phyloP scores from a whole-genome alignment of 805 yeast genomes.

The Metschnikowia cubensis region DNA sequence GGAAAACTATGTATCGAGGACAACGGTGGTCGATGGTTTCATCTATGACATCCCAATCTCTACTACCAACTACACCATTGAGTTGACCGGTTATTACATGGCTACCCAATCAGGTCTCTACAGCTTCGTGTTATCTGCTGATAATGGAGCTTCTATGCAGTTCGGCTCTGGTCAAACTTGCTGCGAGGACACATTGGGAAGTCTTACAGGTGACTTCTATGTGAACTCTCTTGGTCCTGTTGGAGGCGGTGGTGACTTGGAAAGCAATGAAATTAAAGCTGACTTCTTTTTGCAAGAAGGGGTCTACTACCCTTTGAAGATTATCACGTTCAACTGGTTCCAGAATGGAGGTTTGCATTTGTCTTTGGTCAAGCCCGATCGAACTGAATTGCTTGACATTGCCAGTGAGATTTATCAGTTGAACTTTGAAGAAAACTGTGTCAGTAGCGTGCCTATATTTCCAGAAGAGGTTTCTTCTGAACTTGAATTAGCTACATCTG shows the following conservation, averaged over 20 bases:
- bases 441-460: neutral
- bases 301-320: neutral
- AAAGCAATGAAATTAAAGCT: neutral
- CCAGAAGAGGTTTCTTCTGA: neutral
- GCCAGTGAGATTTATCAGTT: neutral
- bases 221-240: neutral
- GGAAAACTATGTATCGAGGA: neutral
- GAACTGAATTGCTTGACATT: neutral
- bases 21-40: neutral
- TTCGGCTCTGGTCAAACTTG: neutral
- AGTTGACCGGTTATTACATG: conserved; percentile 7
- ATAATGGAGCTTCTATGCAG: neutral
- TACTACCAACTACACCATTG: conserved; percentile 6
- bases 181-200: neutral
- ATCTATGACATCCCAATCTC: conserved; percentile 4
- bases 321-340: neutral
- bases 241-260: neutral
- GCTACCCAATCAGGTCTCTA: neutral
- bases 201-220: neutral
- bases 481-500: too few species aligned
- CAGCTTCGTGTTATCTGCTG: neutral
- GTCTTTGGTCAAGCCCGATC: neutral
- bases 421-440: neutral
- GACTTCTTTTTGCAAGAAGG: neutral
- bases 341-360: neutral